phyloP scores from a whole-genome alignment of 2,329 filamentous ascomycete species.

The Rhinocladiella similis region DNA sequence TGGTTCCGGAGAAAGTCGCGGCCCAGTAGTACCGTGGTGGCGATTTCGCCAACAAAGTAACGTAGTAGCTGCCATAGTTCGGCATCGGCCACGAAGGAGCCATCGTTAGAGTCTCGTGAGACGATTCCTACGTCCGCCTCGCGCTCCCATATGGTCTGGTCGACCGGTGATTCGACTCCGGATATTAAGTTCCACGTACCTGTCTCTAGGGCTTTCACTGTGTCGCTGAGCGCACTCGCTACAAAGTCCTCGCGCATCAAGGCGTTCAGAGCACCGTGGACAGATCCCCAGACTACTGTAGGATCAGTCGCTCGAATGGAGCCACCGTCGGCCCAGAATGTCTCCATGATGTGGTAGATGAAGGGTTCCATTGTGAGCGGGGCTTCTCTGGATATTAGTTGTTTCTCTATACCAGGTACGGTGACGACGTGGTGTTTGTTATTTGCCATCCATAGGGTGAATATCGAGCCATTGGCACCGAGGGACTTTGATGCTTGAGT shows the following conservation, averaged over 20 bases:
- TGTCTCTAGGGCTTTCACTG: conserved; percentile 42
- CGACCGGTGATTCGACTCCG: conserved; percentile 59
- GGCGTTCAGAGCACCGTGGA: conserved; percentile 39
- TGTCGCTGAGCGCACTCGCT: conserved; percentile 35
- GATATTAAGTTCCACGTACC: conserved; percentile 59
- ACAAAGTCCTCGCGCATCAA: conserved; percentile 52
- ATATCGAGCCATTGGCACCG: conserved; percentile 22
- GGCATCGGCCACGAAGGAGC: conserved; percentile 50
- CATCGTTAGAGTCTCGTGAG: conserved; percentile 33
- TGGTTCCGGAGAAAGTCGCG: conserved; percentile 53
- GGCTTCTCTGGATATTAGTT: conserved; percentile 35
- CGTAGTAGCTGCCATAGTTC: conserved; percentile 54
- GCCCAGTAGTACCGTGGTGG: conserved; percentile 53
- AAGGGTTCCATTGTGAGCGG: conserved; percentile 33
- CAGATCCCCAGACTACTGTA: conserved; percentile 35
- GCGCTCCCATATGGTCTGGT: conserved; percentile 64
- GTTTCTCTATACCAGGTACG: conserved; percentile 48
- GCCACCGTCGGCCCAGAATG: conserved; percentile 46
- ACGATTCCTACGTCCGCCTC: conserved; percentile 45
- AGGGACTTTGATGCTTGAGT: conserved; percentile 8
- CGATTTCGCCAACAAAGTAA: conserved; percentile 56
- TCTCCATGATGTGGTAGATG: conserved; percentile 39
- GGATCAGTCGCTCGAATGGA: conserved; percentile 38
- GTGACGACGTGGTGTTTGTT: conserved; percentile 54
- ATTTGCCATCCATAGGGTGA: conserved; percentile 30